phyloP scores from a whole-genome alignment of 2,329 filamentous ascomycete genomes.

The Diplodia scrobiculata region DNA sequence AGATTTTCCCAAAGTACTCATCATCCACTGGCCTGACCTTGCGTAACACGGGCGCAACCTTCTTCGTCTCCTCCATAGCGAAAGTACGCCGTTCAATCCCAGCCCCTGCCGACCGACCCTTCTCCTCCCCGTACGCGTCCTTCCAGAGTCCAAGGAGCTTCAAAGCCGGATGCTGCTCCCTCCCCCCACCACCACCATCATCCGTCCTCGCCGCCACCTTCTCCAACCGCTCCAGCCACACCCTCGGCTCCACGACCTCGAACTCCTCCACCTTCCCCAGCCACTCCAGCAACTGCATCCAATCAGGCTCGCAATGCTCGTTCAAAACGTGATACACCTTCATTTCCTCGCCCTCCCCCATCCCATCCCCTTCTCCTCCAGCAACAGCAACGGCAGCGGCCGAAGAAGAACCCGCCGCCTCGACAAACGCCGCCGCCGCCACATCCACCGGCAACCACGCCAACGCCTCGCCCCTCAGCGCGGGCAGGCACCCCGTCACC shows the following conservation, averaged over 20 bases:
- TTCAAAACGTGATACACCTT: conserved; percentile 56
- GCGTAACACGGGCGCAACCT: conserved; percentile 42
- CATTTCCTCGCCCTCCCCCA: conserved; percentile 24
- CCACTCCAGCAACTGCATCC: conserved; percentile 54
- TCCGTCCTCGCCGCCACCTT: conserved; percentile 13
- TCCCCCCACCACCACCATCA: not conserved
- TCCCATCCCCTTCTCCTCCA: not conserved
- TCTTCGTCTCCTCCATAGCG: conserved; percentile 41
- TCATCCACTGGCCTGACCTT: conserved; percentile 48
- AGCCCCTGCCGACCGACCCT: not conserved
- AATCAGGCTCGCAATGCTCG: conserved; percentile 48
- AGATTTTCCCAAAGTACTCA: conserved; percentile 49
- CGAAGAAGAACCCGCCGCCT: conserved; percentile 33
- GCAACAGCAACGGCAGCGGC: not conserved
- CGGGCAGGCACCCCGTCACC: conserved; percentile 39
- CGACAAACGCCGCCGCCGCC: conserved; percentile 49
- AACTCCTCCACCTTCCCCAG: conserved; percentile 44
- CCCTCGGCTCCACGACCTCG: conserved; percentile 46
- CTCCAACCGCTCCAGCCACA: conserved; percentile 51
- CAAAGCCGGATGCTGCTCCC: conserved; percentile 49
- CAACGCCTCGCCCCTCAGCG: conserved; percentile 37
- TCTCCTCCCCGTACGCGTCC: conserved; percentile 32
- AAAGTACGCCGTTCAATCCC: conserved; percentile 36
- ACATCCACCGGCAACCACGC: conserved; percentile 43
- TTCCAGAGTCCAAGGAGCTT: conserved; percentile 57